These are phyloP conservation scores for Lachancea nothofagi DNA, from an alignment of 805 yeast genomes.

Conservation along the genomic window DNA sequence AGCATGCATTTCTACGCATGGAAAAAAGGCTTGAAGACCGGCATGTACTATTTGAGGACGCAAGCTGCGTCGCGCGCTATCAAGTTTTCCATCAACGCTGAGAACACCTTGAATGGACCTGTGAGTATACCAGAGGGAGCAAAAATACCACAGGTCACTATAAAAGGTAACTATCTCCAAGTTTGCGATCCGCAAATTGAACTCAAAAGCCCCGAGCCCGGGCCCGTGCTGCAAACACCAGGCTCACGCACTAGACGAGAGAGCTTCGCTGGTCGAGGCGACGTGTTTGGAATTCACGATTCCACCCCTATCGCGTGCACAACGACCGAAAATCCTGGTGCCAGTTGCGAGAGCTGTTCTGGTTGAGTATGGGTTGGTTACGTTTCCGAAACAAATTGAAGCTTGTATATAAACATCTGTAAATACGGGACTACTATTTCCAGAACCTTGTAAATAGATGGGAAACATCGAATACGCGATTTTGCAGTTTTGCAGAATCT, in stretches of 20 bases:
- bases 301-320: slow-evolving; percentile 91
- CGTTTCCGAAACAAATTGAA: not conserved
- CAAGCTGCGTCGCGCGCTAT: slow-evolving; percentile 96
- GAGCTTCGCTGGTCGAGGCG: slow-evolving; percentile 29
- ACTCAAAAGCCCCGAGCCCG: not conserved
- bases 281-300: slow-evolving; percentile 74
- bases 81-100: slow-evolving; percentile 71
- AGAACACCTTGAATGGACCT: slow-evolving; percentile 50
- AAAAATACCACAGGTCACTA: slow-evolving; percentile 13
- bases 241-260: not conserved
- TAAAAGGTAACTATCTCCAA: slow-evolving; percentile 15
- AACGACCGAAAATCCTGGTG: slow-evolving; percentile 83
- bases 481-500: too few relatives aligned
- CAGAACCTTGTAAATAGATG: not conserved
- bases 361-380: slow-evolving; percentile 44
- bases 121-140: slow-evolving; percentile 13
- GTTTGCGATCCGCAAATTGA: slow-evolving; percentile 7
- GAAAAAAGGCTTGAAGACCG: slow-evolving; percentile 95
- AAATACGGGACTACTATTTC: not conserved
- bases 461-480: not conserved
- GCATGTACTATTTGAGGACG: slow-evolving; percentile 93
- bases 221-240: not conserved
- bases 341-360: slow-evolving; percentile 90
- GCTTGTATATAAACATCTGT: not conserved
- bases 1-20: slow-evolving; percentile 97